These are phyloP conservation scores for Exophiala dermatitidis DNA, from an alignment of 2,329 filamentous ascomycete species.

Conservation along the genomic window DNA sequence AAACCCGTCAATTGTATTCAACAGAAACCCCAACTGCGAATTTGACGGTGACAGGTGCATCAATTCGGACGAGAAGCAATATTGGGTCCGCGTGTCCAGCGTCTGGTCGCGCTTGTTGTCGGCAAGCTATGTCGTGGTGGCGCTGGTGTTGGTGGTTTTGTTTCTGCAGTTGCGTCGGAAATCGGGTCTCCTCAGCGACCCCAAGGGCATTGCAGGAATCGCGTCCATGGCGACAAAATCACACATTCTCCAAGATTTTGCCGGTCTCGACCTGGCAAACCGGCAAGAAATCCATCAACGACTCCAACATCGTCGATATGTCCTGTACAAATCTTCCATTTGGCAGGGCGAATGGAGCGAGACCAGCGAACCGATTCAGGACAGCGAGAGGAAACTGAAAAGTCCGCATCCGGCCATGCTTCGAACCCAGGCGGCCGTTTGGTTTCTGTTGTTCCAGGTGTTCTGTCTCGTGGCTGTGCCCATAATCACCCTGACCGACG, in stretches of 20 bases:
- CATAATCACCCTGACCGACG: slow-evolving; percentile 38
- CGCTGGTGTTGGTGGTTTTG: slow-evolving; percentile 37
- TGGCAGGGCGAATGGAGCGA: slow-evolving; percentile 46
- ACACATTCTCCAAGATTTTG: slow-evolving; percentile 45
- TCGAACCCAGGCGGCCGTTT: slow-evolving; percentile 34
- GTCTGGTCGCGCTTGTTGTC: slow-evolving; percentile 42
- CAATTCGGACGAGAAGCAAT: slow-evolving; percentile 17
- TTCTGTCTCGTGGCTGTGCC: slow-evolving; percentile 37
- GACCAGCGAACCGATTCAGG: slow-evolving; percentile 27
- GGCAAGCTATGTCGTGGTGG: slow-evolving; percentile 36
- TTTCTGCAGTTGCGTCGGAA: slow-evolving; percentile 42
- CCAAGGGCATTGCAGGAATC: slow-evolving; percentile 45
- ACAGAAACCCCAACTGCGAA: slow-evolving; percentile 31
- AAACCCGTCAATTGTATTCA: slow-evolving; percentile 39
- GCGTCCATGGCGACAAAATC: slow-evolving; percentile 46
- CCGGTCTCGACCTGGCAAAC: slow-evolving; percentile 40
- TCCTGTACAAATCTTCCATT: slow-evolving; percentile 45
- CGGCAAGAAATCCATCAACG: slow-evolving; percentile 41
- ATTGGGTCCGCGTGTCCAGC: slow-evolving; percentile 39
- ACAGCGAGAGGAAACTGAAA: slow-evolving; percentile 28
- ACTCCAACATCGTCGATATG: slow-evolving; percentile 41
- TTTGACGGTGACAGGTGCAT: slow-evolving; percentile 23
- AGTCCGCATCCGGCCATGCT: slow-evolving; percentile 43
- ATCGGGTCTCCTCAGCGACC: slow-evolving; percentile 43
- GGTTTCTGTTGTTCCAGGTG: slow-evolving; percentile 37